Evolutionary conservation across 1,284 basidiomycete genomes (phyloP).

Genomic region (Takashimella koratensis): DNA sequence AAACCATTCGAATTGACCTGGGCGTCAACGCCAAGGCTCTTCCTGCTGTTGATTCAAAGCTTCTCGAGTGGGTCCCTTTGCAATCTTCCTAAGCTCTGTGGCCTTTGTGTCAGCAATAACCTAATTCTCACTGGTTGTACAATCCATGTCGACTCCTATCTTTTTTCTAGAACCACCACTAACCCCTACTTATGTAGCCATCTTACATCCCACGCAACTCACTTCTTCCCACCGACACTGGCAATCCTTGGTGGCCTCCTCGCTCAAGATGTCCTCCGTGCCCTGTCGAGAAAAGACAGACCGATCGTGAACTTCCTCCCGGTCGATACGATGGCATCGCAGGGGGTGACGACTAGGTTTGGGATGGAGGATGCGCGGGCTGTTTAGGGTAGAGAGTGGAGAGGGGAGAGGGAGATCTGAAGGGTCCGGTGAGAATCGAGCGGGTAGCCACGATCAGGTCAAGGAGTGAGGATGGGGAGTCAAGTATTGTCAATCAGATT

Average conservation of each 20-base stretch:
- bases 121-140: too few relatives aligned
- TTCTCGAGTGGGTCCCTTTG: constrained; percentile 30
- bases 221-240: constrained; percentile 83
- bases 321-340: constrained; percentile 71
- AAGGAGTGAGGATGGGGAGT: too few relatives aligned
- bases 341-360: constrained; percentile 33
- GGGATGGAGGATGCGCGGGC: constrained; percentile 31
- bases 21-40: constrained; percentile 67
- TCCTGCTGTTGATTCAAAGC: constrained; percentile 55
- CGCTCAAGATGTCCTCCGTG: constrained; percentile 91
- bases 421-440: too few relatives aligned
- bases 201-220: constrained; percentile 64
- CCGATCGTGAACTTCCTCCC: constrained; percentile 89
- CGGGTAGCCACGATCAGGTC: too few relatives aligned
- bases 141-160: too few relatives aligned
- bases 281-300: constrained; percentile 80
- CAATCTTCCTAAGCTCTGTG: too few relatives aligned
- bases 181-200: constrained; percentile 49
- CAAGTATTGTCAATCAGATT: too few relatives aligned
- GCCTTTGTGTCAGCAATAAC: too few relatives aligned
- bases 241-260: constrained; percentile 91
- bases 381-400: constrained; percentile 1
- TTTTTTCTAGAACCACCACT: too few relatives aligned
- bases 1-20: constrained; percentile 59
- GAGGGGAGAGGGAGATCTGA: too few relatives aligned